Evolutionary conservation across 352 stramenopile genomes (phyloP), one percentile per base, ranked within the genome.

Genomic region (Phytophthora crassamura): DNA sequence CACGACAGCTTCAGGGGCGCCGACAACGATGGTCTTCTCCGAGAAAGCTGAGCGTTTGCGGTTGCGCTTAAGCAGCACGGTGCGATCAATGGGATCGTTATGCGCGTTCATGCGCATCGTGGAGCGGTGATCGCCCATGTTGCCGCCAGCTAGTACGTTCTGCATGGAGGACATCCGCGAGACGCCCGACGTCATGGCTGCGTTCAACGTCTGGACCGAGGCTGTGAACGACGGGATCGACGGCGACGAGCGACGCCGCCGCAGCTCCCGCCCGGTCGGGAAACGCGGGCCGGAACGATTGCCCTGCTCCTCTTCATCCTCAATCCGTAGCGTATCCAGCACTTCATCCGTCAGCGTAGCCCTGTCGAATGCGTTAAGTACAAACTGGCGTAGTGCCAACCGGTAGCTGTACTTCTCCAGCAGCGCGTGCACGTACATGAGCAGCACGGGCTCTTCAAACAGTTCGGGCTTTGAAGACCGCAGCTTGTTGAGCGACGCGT

Each of bases 11-110:
- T 96, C 86, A 2, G 84, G 84, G 1, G 86, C 88, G 34, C 88
- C 88, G 2, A 96, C 86, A 43, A 94, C 88, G 58, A 96, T 96
- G n/a, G 82, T 95, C 66, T 90, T 91, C 67, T 93, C 83, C 1
- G 82, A 92, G 59, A 86, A 85, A 48, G 81, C 72, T 10, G 72
- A 77, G 46, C 83, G 84, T 62, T 93, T 93, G 33, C 80, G 79
- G 56, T 77, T 93, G 20, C 86, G 84, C 72, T 93, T 93, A 28
- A 95, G 80, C 64, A 93, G 54, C 33, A 92, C 82, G 15, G 83
- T 82, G 54, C 82, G 84, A 55, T 92, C 82, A 38, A 92, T 84
- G 15, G 77, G 84, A 33, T 90, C 82, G 38, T 76, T 79, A 51
- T 84, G 69, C 20, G 58, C 57, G 42, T 84, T 91, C 68, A 89